Evolutionary conservation across 2,329 filamentous ascomycete species (phyloP), one percentile per base, ranked within the genome.

Genomic region (Paracorniculantispora psalliotae): DNA sequence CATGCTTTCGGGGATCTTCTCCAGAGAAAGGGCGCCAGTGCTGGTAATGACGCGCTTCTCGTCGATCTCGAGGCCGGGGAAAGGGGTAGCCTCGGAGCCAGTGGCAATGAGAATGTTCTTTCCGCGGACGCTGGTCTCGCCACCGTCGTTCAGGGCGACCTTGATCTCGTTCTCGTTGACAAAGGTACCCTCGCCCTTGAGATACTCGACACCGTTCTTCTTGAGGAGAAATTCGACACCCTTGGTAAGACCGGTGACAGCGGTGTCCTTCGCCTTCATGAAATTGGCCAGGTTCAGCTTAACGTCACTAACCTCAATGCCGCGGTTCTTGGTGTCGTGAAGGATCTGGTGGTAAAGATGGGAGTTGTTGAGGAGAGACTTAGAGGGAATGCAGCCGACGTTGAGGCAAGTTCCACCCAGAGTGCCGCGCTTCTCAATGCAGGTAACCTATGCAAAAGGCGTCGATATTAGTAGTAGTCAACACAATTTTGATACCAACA

Each of bases 101-200:
- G 94, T 99, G 63, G 94, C 93, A 74, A 99, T 96, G 69, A 99
- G 81, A 73, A 99, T 96, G 80, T 99, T 99, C 87, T 97, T 97
- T 71, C 86, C 94, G 67, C 85, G 83, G 62, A 97, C 78, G 65
- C 84, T 90, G 63, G 90, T 88, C 83, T 97, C 92, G 72, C 93
- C 92, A 68, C 94, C 94, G 21, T 97, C 93, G 68, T 89, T 85
- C 63, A 97, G 85, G 71, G 89, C 88, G 68, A 99, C 91, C 77
- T 91, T 92, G 76, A 99, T 79, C 69, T 94, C 93, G 79, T 97
- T 86, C 77, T 96, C 90, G 74, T 90, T 90, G 69, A 88, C 83
- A 73, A 97, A 96, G 49, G 90, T 83, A 66, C 89, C 93, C 54
- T 91, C 86, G 67, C 94, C 94, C 82, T 97, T 97, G 79, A 97